A percentile compares a stretch with the other conserved stretches of the same genome.
Conservation (phyloP, 2,329 filamentous ascomycete species). For the Colletotrichum somersetense region DNA sequence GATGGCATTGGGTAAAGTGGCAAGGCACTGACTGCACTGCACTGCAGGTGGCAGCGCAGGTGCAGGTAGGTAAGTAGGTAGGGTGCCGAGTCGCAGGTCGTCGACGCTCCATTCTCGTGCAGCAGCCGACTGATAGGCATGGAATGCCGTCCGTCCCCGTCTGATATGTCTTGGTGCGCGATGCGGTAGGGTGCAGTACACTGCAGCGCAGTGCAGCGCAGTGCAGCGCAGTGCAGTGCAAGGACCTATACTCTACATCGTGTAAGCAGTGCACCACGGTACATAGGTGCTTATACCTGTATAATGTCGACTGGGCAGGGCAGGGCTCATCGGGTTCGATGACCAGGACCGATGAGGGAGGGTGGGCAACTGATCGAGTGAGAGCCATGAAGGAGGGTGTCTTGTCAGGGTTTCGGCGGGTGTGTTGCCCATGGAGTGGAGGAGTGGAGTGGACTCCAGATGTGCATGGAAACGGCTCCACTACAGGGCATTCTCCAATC, state of each 20-base stretch:
- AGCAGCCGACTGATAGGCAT: slow-evolving; percentile 13
- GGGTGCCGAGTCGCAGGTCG: slow-evolving; percentile 8
- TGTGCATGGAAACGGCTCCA: slow-evolving; percentile 11
- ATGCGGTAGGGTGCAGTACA: background rate
- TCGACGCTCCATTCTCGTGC: slow-evolving; percentile 19
- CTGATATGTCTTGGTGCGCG: slow-evolving; percentile 22
- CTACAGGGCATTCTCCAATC: slow-evolving; percentile 28
- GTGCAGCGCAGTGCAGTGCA: background rate
- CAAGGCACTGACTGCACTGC: too few species aligned
- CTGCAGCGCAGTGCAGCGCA: background rate
- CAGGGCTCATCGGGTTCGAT: slow-evolving; percentile 28
- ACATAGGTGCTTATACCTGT: too few species aligned
- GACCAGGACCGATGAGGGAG: slow-evolving; percentile 5
- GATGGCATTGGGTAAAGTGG: slow-evolving; percentile 3
- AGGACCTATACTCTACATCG: too few species aligned
- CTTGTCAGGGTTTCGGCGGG: slow-evolving; percentile 12
- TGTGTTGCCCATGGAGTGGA: background rate
- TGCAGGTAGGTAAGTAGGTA: background rate
- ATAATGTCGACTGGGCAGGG: slow-evolving; percentile 21
- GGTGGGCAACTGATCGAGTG: slow-evolving; percentile 5
- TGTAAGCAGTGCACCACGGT: background rate
- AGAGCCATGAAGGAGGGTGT: slow-evolving; percentile 9
- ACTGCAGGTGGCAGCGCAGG: slow-evolving; percentile 15
- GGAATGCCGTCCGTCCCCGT: slow-evolving; percentile 10
- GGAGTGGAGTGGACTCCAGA: slow-evolving; percentile 24